Base-by-base conservation (phyloP, 208 protist species). In the Lotmaria passim region DNA sequence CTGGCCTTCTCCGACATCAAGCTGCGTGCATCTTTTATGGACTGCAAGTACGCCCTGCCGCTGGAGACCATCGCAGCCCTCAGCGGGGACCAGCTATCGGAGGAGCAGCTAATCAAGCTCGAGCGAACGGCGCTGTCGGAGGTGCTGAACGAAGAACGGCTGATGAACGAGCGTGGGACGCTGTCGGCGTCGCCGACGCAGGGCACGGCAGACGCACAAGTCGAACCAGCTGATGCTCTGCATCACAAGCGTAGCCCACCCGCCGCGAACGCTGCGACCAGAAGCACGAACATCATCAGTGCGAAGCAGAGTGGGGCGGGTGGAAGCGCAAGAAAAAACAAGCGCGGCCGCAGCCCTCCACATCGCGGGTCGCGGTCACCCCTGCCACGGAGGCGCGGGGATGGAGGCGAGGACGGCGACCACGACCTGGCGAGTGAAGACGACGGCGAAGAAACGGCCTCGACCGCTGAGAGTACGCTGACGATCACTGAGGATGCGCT, bases 71-170 rank as follows among this genome's bases (percentile, higher is more conserved):
- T 96, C 26, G 81, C 82, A 7, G 91, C 92, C 11, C 85, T 98
- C 24, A 78, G 81, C 23, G 89, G 89, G 4, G 76, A 89, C 55
- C 76, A 83, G 31, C 74, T 96, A 6, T 87, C 88, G n/a, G 80
- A 93, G 57, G 89, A 92, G 50, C 85, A 95, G 67, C 70, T 96
- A n/a, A 90, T 96, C 47, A 96, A 97, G 72, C 79, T 98, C 57
- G 92, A 98, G 69, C 92, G 91, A 15, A 97, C 94, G 24, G 78
- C 78, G 24, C 81, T 98, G 19, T 76, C 83, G 23, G 87, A 94
- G 30, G 67, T 98, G 30, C 69, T 98, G 31, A 77, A 48, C 28
- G 85, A 85, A 53, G 69, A 83, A 46, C 61, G 53, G 26, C 61
- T 63, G 19, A 38, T 46, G 57, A 43, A 41, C 31, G 7, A n/a